phyloP scores from a whole-genome alignment of 192 early-diverging fungal genomes.

The Rhizoclosmatium globosum region DNA sequence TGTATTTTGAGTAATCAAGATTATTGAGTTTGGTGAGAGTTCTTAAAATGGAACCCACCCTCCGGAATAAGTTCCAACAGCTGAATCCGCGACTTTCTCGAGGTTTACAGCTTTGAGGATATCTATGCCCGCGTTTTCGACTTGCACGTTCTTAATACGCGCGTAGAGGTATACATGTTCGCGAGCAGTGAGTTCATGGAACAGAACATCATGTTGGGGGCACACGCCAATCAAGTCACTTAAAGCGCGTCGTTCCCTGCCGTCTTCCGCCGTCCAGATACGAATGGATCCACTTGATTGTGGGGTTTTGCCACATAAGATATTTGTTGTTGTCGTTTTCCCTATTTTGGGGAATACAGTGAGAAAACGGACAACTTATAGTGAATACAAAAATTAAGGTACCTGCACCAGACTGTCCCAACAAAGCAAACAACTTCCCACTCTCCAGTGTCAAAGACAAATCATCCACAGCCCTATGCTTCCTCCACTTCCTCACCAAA shows the following conservation, averaged over 20 bases:
- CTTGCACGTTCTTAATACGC: slow-evolving; percentile 68
- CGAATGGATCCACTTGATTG: slow-evolving; percentile 45
- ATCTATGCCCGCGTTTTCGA: slow-evolving; percentile 46
- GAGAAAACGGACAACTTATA: not conserved
- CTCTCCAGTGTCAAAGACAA: slow-evolving; percentile 34
- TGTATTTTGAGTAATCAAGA: slow-evolving; percentile 44
- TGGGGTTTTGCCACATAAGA: slow-evolving; percentile 62
- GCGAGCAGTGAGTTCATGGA: slow-evolving; percentile 68
- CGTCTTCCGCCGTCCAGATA: slow-evolving; percentile 58
- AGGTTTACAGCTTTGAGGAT: slow-evolving; percentile 64
- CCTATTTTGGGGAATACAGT: slow-evolving; percentile 43
- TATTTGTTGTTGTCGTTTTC: slow-evolving; percentile 74
- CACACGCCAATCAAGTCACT: slow-evolving; percentile 68
- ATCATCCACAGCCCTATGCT: slow-evolving; percentile 35
- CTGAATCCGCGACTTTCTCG: slow-evolving; percentile 61
- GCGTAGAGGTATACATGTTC: slow-evolving; percentile 73
- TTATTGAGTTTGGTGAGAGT: not conserved
- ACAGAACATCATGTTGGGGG: slow-evolving; percentile 75
- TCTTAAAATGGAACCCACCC: slow-evolving; percentile 42
- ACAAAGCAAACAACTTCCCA: slow-evolving; percentile 57
- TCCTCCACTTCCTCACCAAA: not conserved
- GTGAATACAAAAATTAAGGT: not conserved
- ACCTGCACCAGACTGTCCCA: slow-evolving; percentile 67
- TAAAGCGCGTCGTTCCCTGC: slow-evolving; percentile 60
- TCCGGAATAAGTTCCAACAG: slow-evolving; percentile 66